Evolutionary conservation across 805 yeast genomes (phyloP), one percentile per base, ranked within the genome.

Genomic region (Danielia reshetovae): DNA sequence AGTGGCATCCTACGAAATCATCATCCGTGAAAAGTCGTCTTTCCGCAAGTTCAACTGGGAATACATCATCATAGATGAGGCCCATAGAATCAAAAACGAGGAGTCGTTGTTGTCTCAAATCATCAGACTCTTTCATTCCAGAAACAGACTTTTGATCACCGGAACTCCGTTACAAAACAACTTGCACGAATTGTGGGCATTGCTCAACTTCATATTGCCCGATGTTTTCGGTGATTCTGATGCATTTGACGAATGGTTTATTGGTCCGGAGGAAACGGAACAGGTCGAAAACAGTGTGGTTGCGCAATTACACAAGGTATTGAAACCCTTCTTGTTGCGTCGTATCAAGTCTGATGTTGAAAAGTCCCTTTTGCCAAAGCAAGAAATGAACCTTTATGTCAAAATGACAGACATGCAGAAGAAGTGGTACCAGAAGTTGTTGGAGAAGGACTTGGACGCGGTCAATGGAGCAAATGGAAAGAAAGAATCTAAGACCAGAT

Each of bases 101-200:
- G 84, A 80, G 50, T 74, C 82, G 2, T 59, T 80, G 55, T 59
- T 83, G 29, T 80, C 88, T 0, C 90, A 83, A 51, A 84, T 83
- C 34, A 77, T 83, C 30, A 66, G 93, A 49, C 69, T 81, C 62
- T 81, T 83, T 52, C 77, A 80, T 43, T 79, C 87, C 1, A 74
- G 71, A 31, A 81, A 81, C 54, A 68, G 93, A 49, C 60, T 84
- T 40, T 64, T 84, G 37, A 82, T 84, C 35, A 84, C 93, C 0
- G 93, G 93, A 58, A 84, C 93, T 1, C 93, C 93, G 7, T 62
- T 84, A 40, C 93, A 84, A 55, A 84, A 84, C 51, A 84, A 84
- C 49, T 59, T 84, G 32, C 87, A 81, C 51, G 93, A 84, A 57
- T 62, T 84, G 39, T 84, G 93, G 93, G 90, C 93, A 0, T 62